Evolutionary conservation across 345 rosid species (phyloP), one percentile per base, ranked within the genome.

Genomic region (Melastoma malabathricum): DNA sequence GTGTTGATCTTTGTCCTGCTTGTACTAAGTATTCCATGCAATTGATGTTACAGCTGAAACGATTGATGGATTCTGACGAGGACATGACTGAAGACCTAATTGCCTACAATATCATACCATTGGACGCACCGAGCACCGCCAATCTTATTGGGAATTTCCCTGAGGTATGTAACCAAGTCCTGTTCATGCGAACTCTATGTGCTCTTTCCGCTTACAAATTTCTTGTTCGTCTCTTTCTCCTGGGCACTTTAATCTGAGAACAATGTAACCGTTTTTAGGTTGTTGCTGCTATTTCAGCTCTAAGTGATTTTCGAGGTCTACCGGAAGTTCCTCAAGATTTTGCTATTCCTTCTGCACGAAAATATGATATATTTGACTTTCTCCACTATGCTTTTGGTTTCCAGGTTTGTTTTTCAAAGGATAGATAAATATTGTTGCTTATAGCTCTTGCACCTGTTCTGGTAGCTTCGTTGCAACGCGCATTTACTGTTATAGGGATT

Each of bases 61-160:
- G 66, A 60, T 61, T 84, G 66, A 92, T 92, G 65, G 95, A 92
- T 45, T 72, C 89, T 46, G 98, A 92, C 64, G 95, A 92, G 58
- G 78, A 85, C 31, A 84, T 92, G 98, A 84, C 93, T 1, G 95
- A 92, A 59, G 98, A 87, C 58, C 68, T 86, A 52, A 65, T 87
- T 69, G 95, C 95, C 27, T 92, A 84, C 64, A 92, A 92, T 59
- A 80, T 87, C 50, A 67, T 92, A 54, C 98, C 98, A 8, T 65
- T 92, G 60, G 98, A 92, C 63, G 75, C 76, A 71, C 82, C 78
- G 65, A 77, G 82, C 50, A 67, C 69, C 43, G 64, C 93, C 55
- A 84, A 80, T 78, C 84, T 78, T 61, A 73, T 84, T 46, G 74
- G 63, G 55, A 6, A 73, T 44, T 77, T 92, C 56, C 75, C 93